Evolutionary conservation across 495 filamentous ascomycete genomes (phyloP), one percentile per base, ranked within the genome.

Genomic region (Podospora pseudopauciseta): DNA sequence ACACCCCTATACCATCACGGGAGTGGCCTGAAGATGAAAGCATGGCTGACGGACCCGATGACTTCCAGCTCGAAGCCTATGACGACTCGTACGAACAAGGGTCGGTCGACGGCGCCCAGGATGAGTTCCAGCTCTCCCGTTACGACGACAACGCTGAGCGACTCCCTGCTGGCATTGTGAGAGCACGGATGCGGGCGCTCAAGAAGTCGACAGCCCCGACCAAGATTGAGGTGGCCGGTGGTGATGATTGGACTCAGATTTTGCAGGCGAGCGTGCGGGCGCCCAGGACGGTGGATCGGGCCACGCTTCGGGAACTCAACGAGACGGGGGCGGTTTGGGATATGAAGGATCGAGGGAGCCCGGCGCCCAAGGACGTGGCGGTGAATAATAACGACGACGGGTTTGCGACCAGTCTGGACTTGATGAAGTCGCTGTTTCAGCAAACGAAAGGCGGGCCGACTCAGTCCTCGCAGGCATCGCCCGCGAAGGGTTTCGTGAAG

Each of bases 181-280:
- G 84, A 72, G 85, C 85, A 56, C 74, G 84, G 67, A 81, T 86
- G 83, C 80, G 84, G 67, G 83, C 84, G n/a, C 73, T 81, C 70
- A 85, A 86, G 70, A 81, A 80, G 63, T 82, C 81, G 15, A 85
- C 81, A 67, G 89, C 88, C 3, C 89, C 89, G 16, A 75, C 82
- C 27, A 89, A 87, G 74, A 81, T 84, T 65, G 84, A 86, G 71
- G 86, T 81, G 78, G 78, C 83, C 69, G 72, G 82, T 75, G 75
- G 86, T 72, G 81, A 84, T 56, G 91, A 96, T 73, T 99, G 95
- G 95, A 89, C 92, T 55, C 89, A 94, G 72, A 93, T 96, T 75
- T 82, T 99, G 68, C 92, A 92, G 78, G 91, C 89, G 64, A 97
- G 95, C 1, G 91, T 97, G 70, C 96, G 92, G 75, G 95, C 95